These are phyloP conservation scores for Hyphopichia burtonii DNA, from an alignment of 1,139 yeast species.

Conservation along the genomic window DNA sequence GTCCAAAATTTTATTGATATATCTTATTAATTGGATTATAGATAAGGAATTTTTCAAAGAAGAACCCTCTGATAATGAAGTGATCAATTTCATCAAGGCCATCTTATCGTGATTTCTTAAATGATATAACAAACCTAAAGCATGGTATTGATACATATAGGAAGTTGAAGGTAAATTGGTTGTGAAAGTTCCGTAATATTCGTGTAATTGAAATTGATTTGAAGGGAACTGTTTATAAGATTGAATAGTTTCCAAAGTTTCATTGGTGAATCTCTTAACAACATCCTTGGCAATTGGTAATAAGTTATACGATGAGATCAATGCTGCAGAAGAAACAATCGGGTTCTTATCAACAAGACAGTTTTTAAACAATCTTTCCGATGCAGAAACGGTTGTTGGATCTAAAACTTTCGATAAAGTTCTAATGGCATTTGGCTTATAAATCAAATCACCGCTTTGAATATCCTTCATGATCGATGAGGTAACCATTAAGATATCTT, in stretches of 20 bases:
- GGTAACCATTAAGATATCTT: slow-evolving; percentile 95
- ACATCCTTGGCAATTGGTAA: slow-evolving; percentile 89
- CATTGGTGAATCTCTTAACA: slow-evolving; percentile 90
- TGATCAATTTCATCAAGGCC: slow-evolving; percentile 89
- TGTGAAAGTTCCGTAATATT: slow-evolving; percentile 50
- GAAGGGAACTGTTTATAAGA: slow-evolving; percentile 69
- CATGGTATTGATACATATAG: slow-evolving; percentile 91
- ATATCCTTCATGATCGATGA: slow-evolving; percentile 98
- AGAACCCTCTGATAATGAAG: slow-evolving; percentile 65
- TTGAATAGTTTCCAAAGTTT: slow-evolving; percentile 82
- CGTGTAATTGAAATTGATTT: slow-evolving; percentile 53
- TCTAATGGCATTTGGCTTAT: slow-evolving; percentile 93
- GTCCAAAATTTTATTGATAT: slow-evolving; percentile 65
- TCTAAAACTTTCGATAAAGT: slow-evolving; percentile 89
- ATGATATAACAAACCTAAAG: slow-evolving; percentile 84
- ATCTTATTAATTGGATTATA: slow-evolving; percentile 80
- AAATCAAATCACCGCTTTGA: slow-evolving; percentile 81
- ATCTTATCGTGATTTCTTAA: slow-evolving; percentile 89
- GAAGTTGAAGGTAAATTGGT: slow-evolving; percentile 63
- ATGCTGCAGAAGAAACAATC: slow-evolving; percentile 85
- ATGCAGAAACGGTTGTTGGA: slow-evolving; percentile 88
- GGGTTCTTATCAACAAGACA: slow-evolving; percentile 93
- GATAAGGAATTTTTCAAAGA: slow-evolving; percentile 75
- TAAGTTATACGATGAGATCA: slow-evolving; percentile 85
- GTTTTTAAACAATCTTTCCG: slow-evolving; percentile 89